Evolutionary conservation across 208 protist species (phyloP).

Genomic region (Crithidia expoeki): DNA sequence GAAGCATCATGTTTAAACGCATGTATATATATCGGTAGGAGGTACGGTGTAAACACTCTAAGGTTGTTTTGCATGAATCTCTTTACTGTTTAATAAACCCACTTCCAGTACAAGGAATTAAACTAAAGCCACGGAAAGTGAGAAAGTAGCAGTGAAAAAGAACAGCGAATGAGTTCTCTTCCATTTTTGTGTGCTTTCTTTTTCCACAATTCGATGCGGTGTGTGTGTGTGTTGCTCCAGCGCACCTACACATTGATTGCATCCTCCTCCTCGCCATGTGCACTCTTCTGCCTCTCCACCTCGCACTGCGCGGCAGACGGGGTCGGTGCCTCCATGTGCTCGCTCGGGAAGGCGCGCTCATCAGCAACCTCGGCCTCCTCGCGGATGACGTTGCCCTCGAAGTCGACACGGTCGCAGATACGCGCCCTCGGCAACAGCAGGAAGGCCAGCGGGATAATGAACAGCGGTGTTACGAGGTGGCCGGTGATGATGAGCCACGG

Average conservation of each 20-base stretch:
- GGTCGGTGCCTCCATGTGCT: neutral
- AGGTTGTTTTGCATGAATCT: neutral
- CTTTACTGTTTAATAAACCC: neutral
- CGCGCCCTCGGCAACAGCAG: slow-evolving; percentile 71
- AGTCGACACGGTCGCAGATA: slow-evolving; percentile 74
- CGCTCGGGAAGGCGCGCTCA: slow-evolving; percentile 7
- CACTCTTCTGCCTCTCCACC: neutral
- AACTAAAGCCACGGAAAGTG: neutral
- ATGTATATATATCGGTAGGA: neutral
- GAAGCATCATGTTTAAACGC: neutral
- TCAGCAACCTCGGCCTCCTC: slow-evolving; percentile 17
- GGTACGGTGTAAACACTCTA: slow-evolving; percentile 8
- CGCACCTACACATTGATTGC: neutral
- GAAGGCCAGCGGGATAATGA: slow-evolving; percentile 72
- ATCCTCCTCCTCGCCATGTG: neutral
- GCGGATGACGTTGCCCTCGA: slow-evolving; percentile 44
- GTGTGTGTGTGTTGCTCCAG: slow-evolving; percentile 2
- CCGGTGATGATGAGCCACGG: slow-evolving; percentile 65
- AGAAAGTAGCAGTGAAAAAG: neutral
- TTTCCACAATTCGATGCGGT: neutral
- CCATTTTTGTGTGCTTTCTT: neutral
- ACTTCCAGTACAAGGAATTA: neutral
- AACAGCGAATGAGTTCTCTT: neutral
- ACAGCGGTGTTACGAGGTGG: slow-evolving; percentile 63
- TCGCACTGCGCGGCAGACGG: slow-evolving; percentile 1